Evolutionary conservation across 108 stramenopile genomes (phyloP).

Genomic region (Phaeodactylum tricornutum): DNA sequence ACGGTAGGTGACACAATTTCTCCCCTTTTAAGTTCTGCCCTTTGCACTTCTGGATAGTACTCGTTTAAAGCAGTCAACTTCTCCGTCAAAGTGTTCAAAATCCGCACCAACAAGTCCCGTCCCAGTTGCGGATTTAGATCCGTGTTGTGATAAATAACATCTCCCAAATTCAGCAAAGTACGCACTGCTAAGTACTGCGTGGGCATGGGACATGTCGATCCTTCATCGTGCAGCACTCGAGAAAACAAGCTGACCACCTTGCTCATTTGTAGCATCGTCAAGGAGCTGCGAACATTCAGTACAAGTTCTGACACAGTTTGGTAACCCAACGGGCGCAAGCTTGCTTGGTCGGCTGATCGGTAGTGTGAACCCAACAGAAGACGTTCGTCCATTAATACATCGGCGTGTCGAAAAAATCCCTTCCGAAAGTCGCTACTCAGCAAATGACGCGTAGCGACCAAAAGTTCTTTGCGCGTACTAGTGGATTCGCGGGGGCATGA

Average conservation of each 20-base stretch:
- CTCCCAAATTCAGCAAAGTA: constrained; percentile 80
- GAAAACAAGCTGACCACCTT: constrained; percentile 81
- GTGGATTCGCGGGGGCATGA: constrained; percentile 77
- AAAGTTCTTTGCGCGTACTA: constrained; percentile 75
- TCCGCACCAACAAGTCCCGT: constrained; percentile 72
- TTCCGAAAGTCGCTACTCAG: constrained; percentile 84
- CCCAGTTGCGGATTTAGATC: constrained; percentile 62
- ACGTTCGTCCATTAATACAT: constrained; percentile 84
- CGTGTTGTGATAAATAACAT: constrained; percentile 75
- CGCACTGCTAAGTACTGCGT: constrained; percentile 85
- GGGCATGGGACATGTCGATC: constrained; percentile 55
- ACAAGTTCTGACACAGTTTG: constrained; percentile 86
- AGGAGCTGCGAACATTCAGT: constrained; percentile 58
- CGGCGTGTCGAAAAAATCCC: constrained; percentile 82
- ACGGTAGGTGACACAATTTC: neutral
- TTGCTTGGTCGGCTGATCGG: constrained; percentile 34
- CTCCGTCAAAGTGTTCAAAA: constrained; percentile 65
- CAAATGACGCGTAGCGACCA: constrained; percentile 85
- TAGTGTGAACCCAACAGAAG: constrained; percentile 41
- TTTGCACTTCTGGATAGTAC: constrained; percentile 3
- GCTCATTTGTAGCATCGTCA: constrained; percentile 78
- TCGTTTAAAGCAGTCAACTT: constrained; percentile 72
- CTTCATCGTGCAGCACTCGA: constrained; percentile 75
- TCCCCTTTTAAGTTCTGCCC: too few relatives aligned
- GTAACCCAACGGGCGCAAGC: constrained; percentile 81